phyloP scores from a whole-genome alignment of 768 basidiomycete genomes.

The Podaxis mareebaensis region DNA sequence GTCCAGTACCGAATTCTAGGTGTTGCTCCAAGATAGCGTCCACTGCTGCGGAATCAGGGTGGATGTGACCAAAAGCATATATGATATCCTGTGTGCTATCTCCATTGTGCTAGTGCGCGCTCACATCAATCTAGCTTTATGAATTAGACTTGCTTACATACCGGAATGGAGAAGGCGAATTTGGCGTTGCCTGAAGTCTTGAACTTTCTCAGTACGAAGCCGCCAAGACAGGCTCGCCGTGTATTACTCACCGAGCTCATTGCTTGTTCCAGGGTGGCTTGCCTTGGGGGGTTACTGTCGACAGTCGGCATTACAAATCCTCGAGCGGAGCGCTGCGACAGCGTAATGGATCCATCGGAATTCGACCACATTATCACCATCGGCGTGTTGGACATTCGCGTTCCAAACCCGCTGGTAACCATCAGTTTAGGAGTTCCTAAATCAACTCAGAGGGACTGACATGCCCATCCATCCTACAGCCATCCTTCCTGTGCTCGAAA shows the following conservation, averaged over 20 bases:
- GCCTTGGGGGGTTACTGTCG: conserved; percentile 50
- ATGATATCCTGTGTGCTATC: conserved; percentile 49
- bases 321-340: conserved; percentile 63
- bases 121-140: background rate
- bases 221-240: background rate
- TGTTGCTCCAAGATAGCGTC: conserved; percentile 53
- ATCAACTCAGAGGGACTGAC: conserved; percentile 32
- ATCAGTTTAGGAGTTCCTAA: background rate
- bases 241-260: conserved; percentile 38
- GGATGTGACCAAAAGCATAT: conserved; percentile 54
- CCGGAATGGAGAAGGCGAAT: conserved; percentile 53
- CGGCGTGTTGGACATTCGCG: conserved; percentile 50
- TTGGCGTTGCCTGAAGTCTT: conserved; percentile 43
- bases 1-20: conserved; percentile 37
- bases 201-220: conserved; percentile 14
- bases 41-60: conserved; percentile 45
- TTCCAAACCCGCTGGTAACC: conserved; percentile 56
- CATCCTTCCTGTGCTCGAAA: conserved; percentile 42
- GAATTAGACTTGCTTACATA: conserved; percentile 27
- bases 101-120: conserved; percentile 37
- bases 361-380: conserved; percentile 82
- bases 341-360: conserved; percentile 56
- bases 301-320: conserved; percentile 57
- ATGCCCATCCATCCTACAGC: conserved; percentile 62
- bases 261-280: conserved; percentile 40